phyloP scores from a whole-genome alignment of 2,329 filamentous ascomycete genomes.

The Ophiocordyceps australis region DNA sequence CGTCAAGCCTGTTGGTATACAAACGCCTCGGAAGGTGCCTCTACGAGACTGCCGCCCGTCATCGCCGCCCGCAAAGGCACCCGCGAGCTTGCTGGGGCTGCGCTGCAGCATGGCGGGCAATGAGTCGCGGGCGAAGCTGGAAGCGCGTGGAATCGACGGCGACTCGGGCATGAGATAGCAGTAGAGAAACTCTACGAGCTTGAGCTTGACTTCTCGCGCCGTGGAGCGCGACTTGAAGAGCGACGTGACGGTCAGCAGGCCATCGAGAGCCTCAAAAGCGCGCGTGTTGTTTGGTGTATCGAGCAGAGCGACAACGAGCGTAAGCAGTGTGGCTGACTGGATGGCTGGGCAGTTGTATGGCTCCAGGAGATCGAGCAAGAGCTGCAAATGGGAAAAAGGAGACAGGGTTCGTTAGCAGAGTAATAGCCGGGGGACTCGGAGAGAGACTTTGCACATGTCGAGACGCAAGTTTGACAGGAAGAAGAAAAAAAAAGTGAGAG shows the following conservation, averaged over 20 bases:
- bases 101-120: slow-evolving; percentile 39
- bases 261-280: slow-evolving; percentile 82
- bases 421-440: too few species aligned
- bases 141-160: slow-evolving; percentile 33
- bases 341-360: slow-evolving; percentile 82
- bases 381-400: slow-evolving; percentile 17
- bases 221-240: slow-evolving; percentile 84
- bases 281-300: slow-evolving; percentile 77
- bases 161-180: slow-evolving; percentile 96
- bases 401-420: neutral
- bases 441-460: too few species aligned
- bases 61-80: slow-evolving; percentile 27
- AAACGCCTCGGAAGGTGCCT: too few species aligned
- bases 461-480: too few species aligned
- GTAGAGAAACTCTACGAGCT: slow-evolving; percentile 93
- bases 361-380: slow-evolving; percentile 87
- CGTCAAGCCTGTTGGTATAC: too few species aligned
- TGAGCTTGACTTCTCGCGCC: slow-evolving; percentile 76
- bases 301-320: slow-evolving; percentile 75
- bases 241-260: slow-evolving; percentile 76
- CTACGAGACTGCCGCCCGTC: slow-evolving; percentile 10
- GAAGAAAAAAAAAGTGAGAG: too few species aligned
- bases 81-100: slow-evolving; percentile 49
- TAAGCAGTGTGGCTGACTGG: slow-evolving; percentile 76
- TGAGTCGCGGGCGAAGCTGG: slow-evolving; percentile 21